Conservation (phyloP, 176 grass and related monocot genomes). For the Carex parvula region DNA sequence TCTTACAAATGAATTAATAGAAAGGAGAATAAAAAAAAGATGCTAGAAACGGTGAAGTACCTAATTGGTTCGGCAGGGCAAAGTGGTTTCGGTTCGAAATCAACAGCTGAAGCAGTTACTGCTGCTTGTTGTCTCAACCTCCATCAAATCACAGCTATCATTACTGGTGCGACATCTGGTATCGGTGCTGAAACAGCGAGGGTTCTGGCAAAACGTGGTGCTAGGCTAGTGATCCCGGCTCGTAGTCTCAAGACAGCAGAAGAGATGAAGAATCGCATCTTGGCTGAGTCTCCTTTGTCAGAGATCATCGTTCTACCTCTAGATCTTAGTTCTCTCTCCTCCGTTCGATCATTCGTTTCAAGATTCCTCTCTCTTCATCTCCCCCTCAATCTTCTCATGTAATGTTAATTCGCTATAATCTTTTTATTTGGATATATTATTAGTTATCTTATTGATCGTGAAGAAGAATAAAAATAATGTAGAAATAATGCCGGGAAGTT, state of each 20-base stretch:
- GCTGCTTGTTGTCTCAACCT: conserved; percentile 34
- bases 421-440: not conserved
- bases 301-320: conserved; percentile 70
- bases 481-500: conserved; percentile 99
- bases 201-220: conserved; percentile 77
- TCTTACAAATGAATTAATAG: not conserved
- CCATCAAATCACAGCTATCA: conserved; percentile 47
- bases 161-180: conserved; percentile 92
- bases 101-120: conserved; percentile 69
- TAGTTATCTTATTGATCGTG: not conserved
- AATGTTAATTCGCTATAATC: not conserved
- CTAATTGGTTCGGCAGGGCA: conserved; percentile 60
- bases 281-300: conserved; percentile 41
- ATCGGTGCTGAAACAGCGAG: conserved; percentile 90
- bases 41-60: conserved; percentile 69
- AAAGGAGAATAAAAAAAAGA: not conserved
- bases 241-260: conserved; percentile 75
- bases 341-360: conserved; percentile 58
- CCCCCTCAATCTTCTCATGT: conserved; percentile 88
- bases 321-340: conserved; percentile 85
- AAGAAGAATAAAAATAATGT: conserved; percentile 3
- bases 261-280: conserved; percentile 56
- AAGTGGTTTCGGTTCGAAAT: conserved; percentile 77
- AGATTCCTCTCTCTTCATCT: conserved; percentile 61
- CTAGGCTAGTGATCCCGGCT: conserved; percentile 68